Conservation (phyloP, 176 grass and related monocot species). For the Aechmea fasciata region DNA sequence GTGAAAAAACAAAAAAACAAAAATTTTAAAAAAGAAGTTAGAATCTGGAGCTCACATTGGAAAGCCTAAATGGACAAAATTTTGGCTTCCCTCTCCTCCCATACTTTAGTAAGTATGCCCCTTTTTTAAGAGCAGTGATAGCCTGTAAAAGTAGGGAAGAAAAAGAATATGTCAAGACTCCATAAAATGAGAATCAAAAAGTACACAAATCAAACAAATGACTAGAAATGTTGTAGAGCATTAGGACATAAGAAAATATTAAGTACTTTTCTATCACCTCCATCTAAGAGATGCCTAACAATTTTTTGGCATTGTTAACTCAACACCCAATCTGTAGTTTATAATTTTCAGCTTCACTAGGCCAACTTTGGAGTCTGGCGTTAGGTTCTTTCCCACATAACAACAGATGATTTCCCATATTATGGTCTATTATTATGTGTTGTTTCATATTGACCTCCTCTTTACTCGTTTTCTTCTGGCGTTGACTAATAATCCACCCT, state of each 20-base stretch:
- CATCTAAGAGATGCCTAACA: background rate
- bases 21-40: background rate
- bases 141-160: slow-evolving; percentile 40
- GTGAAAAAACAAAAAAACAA: background rate
- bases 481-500: background rate
- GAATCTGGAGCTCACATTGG: slow-evolving; percentile 58
- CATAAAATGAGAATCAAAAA: background rate
- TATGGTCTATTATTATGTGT: background rate
- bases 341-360: background rate
- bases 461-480: background rate
- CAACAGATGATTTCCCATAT: background rate
- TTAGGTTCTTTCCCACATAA: background rate
- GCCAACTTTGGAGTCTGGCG: background rate
- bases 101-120: slow-evolving; percentile 93
- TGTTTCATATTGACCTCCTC: background rate
- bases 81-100: slow-evolving; percentile 93
- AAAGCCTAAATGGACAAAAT: slow-evolving; percentile 96
- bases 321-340: background rate
- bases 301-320: background rate
- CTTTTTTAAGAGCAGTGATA: slow-evolving; percentile 93
- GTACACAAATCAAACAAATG: background rate
- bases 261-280: too few relatives aligned
- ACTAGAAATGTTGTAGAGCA: slow-evolving; percentile 1
- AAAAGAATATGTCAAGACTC: slow-evolving; percentile 13
- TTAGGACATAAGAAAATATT: background rate